A percentile compares a stretch with the other conserved stretches of the same genome.
Evolutionary conservation across 2,329 filamentous ascomycete species (phyloP).

Genomic region (Trichophyton benhamiae): DNA sequence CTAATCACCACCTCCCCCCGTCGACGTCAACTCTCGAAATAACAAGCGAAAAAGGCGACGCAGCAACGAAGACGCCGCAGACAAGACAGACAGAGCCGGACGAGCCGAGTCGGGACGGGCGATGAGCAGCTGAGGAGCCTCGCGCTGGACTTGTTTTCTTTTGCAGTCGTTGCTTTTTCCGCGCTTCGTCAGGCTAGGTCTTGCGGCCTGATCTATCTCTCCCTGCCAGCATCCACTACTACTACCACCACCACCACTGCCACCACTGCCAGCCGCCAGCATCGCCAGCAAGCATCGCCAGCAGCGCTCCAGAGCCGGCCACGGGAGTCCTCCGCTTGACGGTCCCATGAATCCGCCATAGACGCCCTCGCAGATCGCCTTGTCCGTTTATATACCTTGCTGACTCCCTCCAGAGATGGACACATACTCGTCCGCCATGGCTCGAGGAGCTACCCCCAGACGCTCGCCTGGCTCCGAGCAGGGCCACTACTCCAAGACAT

Average conservation of each 20-base stretch:
- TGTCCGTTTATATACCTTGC: neutral
- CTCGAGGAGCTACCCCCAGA: constrained; percentile 40
- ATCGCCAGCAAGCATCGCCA: too few relatives aligned
- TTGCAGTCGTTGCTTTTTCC: neutral
- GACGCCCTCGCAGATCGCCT: neutral
- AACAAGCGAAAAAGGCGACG: too few relatives aligned
- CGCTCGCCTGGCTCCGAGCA: constrained; percentile 53
- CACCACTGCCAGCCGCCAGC: neutral
- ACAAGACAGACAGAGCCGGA: neutral
- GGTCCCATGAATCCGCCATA: neutral
- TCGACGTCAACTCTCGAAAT: too few relatives aligned
- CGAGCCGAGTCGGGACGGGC: neutral
- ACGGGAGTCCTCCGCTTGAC: neutral
- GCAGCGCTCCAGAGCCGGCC: neutral
- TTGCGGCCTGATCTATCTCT: neutral
- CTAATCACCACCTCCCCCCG: too few relatives aligned
- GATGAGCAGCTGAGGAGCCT: neutral
- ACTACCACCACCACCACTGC: neutral
- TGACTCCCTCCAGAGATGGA: neutral
- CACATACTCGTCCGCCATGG: constrained; percentile 4
- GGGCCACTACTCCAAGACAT: constrained; percentile 18
- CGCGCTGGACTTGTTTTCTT: neutral
- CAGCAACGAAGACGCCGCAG: too few relatives aligned
- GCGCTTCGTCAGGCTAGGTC: neutral
- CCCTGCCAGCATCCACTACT: neutral